Conservation (phyloP, 2,329 filamentous ascomycete species). For the Colletotrichum gigasporum region DNA sequence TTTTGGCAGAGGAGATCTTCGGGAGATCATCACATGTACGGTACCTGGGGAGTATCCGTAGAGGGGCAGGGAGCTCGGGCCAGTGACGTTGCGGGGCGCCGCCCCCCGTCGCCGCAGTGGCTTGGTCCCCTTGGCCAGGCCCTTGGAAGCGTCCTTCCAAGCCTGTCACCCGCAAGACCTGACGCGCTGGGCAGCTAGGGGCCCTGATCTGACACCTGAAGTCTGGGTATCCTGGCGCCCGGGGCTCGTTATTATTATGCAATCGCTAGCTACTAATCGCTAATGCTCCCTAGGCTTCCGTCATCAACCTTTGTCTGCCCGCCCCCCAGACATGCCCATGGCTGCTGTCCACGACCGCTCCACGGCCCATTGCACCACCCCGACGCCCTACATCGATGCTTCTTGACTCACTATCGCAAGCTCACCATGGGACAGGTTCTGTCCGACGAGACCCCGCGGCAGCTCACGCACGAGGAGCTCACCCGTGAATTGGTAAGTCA, state of each 20-base stretch:
- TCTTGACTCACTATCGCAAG: not conserved
- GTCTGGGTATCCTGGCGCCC: not conserved
- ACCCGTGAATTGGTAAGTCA: conserved; percentile 59
- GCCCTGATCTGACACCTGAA: conserved; percentile 17
- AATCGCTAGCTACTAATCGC: not conserved
- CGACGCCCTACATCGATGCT: not conserved
- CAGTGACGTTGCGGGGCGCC: conserved; percentile 21
- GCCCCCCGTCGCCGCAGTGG: not conserved
- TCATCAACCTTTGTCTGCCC: not conserved
- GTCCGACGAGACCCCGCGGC: conserved; percentile 55
- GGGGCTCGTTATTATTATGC: conserved; percentile 13
- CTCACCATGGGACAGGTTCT: conserved; percentile 61
- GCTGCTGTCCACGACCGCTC: not conserved
- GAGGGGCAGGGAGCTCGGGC: conserved; percentile 25
- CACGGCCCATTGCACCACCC: not conserved
- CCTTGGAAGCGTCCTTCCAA: too few relatives aligned
- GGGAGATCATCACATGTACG: conserved; percentile 1
- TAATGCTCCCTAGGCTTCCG: not conserved
- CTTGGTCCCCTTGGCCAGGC: not conserved
- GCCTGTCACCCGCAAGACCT: conserved; percentile 4
- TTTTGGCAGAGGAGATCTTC: not conserved
- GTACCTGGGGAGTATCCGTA: not conserved
- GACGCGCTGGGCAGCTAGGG: conserved; percentile 7
- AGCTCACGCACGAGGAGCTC: conserved; percentile 61
- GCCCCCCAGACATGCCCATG: conserved; percentile 1